Conservation (phyloP, 192 early-diverging fungal species). For the Backusella luteola region DNA sequence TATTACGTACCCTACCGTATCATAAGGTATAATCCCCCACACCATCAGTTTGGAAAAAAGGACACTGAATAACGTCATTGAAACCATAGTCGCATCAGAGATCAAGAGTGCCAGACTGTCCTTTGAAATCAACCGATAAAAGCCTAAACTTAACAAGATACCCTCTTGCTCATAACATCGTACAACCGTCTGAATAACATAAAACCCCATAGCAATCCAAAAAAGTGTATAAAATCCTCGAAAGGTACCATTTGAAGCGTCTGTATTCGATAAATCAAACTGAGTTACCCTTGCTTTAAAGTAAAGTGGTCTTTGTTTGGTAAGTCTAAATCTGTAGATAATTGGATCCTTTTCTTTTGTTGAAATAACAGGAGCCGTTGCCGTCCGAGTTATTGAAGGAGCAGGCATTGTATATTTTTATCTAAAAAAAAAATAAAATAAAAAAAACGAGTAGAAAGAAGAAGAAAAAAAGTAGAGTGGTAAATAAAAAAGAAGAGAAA, state of each 20-base stretch:
- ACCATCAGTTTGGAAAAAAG: slow-evolving; percentile 57
- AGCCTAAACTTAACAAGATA: slow-evolving; percentile 41
- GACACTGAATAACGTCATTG: slow-evolving; percentile 62
- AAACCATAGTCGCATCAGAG: slow-evolving; percentile 71
- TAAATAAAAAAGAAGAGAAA: not conserved
- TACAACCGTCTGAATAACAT: slow-evolving; percentile 61
- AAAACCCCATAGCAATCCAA: slow-evolving; percentile 78
- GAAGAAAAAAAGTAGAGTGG: not conserved
- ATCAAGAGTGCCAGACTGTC: slow-evolving; percentile 65
- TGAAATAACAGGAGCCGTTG: not conserved
- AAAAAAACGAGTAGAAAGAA: not conserved
- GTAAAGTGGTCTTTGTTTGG: slow-evolving; percentile 22
- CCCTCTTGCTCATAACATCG: slow-evolving; percentile 57
- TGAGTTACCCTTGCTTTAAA: slow-evolving; percentile 30
- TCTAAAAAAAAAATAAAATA: no score
- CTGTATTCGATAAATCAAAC: slow-evolving; percentile 33
- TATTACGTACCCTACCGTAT: slow-evolving; percentile 43
- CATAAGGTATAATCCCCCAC: slow-evolving; percentile 49
- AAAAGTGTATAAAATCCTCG: slow-evolving; percentile 83
- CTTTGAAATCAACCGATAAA: slow-evolving; percentile 59
- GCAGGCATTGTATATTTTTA: not conserved
- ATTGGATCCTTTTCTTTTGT: not conserved
- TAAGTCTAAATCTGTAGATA: not conserved
- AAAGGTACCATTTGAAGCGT: slow-evolving; percentile 41
- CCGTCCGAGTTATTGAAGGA: not conserved